Evolutionary conservation across 805 yeast genomes (phyloP).

Genomic region (Wickerhamiella spandovensis): DNA sequence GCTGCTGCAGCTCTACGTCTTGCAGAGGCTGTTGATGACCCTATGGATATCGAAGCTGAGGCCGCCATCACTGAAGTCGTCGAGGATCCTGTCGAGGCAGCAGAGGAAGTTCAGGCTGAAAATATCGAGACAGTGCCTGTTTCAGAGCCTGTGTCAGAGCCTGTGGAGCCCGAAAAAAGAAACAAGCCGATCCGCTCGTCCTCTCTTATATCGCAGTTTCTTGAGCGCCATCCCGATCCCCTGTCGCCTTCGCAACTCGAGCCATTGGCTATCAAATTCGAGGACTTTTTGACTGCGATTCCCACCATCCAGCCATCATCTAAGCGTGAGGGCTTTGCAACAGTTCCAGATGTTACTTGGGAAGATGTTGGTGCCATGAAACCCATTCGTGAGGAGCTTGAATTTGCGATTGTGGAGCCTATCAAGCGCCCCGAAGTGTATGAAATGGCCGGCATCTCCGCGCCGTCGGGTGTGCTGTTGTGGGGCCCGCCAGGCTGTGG

Average conservation of each 20-base stretch:
- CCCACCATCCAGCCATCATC: constrained; percentile 96
- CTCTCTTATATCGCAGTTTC: constrained; percentile 30
- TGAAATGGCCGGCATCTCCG: constrained; percentile 81
- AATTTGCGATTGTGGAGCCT: constrained; percentile 96
- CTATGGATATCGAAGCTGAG: constrained; percentile 4
- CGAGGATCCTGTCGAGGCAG: constrained; percentile 11
- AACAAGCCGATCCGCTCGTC: constrained; percentile 10
- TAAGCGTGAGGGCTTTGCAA: constrained; percentile 95
- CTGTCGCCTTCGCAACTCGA: constrained; percentile 61
- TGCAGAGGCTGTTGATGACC: background rate
- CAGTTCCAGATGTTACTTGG: constrained; percentile 97
- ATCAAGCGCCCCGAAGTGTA: constrained; percentile 84
- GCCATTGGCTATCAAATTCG: constrained; percentile 60
- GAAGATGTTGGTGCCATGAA: constrained; percentile 81
- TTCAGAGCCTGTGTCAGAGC: constrained; percentile 1
- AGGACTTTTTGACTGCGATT: constrained; percentile 71
- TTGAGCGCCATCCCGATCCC: constrained; percentile 65
- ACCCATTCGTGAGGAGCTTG: constrained; percentile 72
- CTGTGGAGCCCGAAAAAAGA: too few relatives aligned
- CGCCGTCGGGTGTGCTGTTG: constrained; percentile 91
- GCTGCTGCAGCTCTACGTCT: background rate
- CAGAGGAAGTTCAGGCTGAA: background rate
- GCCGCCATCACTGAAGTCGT: constrained; percentile 24
- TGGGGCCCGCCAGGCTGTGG: constrained; percentile 99
- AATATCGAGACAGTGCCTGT: constrained; percentile 2